Evolutionary conservation across 495 filamentous ascomycete genomes (phyloP).

Genomic region (Poronia punctata): DNA sequence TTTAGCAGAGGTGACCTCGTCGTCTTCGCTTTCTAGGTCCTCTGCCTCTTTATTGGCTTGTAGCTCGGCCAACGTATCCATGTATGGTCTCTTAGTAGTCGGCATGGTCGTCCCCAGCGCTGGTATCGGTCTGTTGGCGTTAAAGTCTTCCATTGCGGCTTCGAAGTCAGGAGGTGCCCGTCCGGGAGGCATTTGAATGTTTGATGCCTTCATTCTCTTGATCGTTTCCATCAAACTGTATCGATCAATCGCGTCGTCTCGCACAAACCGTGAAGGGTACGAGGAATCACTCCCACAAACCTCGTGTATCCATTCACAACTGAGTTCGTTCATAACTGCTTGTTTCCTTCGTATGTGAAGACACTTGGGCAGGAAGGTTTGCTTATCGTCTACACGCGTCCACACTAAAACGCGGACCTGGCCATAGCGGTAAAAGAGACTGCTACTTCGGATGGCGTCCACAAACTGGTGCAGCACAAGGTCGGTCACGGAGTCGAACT

Average conservation of each 20-base stretch:
- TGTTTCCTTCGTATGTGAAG: slow-evolving; percentile 44
- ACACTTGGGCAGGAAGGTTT: slow-evolving; percentile 45
- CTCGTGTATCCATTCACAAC: slow-evolving; percentile 41
- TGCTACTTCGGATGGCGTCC: slow-evolving; percentile 28
- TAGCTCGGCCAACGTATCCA: slow-evolving; percentile 25
- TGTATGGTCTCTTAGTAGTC: slow-evolving; percentile 24
- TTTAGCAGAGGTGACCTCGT: no score
- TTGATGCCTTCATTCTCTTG: slow-evolving; percentile 29
- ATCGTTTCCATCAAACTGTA: slow-evolving; percentile 20
- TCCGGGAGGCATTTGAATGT: slow-evolving; percentile 18
- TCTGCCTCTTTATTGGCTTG: slow-evolving; percentile 15
- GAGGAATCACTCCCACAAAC: slow-evolving; percentile 27
- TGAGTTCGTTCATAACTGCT: slow-evolving; percentile 50
- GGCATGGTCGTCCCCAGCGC: slow-evolving; percentile 13
- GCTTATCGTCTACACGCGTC: slow-evolving; percentile 43
- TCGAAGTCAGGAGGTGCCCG: slow-evolving; percentile 27
- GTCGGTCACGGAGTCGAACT: slow-evolving; percentile 32
- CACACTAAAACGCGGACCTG: slow-evolving; percentile 67
- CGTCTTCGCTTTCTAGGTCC: not conserved
- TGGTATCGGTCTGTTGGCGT: not conserved
- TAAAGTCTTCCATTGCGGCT: slow-evolving; percentile 16
- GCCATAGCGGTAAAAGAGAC: slow-evolving; percentile 55
- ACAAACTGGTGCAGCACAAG: slow-evolving; percentile 46
- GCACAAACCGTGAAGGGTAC: slow-evolving; percentile 10
- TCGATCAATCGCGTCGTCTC: slow-evolving; percentile 28